A percentile compares a stretch with the other conserved stretches of the same genome.
phyloP scores from a whole-genome alignment of 2,329 filamentous ascomycete species.

The Fusarium haematococcum region DNA sequence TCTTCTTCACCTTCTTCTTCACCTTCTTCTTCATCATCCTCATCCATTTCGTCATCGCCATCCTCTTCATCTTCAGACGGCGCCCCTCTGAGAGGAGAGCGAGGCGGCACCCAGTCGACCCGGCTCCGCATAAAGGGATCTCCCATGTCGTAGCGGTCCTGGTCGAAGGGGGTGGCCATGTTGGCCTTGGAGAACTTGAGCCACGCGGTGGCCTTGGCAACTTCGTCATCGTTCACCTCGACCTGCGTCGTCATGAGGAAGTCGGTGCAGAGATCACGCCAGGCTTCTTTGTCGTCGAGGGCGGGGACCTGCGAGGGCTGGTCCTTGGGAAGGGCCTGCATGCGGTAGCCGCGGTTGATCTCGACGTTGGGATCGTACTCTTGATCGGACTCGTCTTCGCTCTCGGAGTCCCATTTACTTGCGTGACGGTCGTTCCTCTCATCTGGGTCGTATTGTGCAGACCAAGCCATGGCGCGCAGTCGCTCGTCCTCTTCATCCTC shows the following conservation, averaged over 20 bases:
- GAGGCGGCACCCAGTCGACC: not conserved
- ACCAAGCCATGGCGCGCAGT: constrained; percentile 51
- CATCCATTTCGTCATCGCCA: not conserved
- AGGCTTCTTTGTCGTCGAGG: constrained; percentile 10
- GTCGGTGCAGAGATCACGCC: constrained; percentile 14
- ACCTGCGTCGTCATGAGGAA: constrained; percentile 7
- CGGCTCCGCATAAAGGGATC: constrained; percentile 3
- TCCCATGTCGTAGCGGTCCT: not conserved
- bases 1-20: constrained; percentile 8
- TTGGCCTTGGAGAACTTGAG: not conserved
- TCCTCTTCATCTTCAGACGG: not conserved
- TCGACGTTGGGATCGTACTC: constrained; percentile 34
- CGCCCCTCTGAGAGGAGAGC: not conserved
- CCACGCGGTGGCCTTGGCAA: constrained; percentile 3
- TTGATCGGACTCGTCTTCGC: constrained; percentile 23
- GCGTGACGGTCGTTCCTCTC: constrained; percentile 32
- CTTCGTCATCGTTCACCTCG: constrained; percentile 8
- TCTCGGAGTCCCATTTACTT: constrained; percentile 19
- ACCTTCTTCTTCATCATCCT: constrained; percentile 11
- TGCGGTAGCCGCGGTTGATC: constrained; percentile 33
- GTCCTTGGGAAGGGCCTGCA: constrained; percentile 15
- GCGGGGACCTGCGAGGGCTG: not conserved
- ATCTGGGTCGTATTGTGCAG: constrained; percentile 14
- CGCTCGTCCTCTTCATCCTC: constrained; percentile 51
- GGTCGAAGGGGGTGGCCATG: not conserved